Base-by-base conservation (phyloP, 1,284 basidiomycete genomes). In the Wolfiporia cocos region DNA sequence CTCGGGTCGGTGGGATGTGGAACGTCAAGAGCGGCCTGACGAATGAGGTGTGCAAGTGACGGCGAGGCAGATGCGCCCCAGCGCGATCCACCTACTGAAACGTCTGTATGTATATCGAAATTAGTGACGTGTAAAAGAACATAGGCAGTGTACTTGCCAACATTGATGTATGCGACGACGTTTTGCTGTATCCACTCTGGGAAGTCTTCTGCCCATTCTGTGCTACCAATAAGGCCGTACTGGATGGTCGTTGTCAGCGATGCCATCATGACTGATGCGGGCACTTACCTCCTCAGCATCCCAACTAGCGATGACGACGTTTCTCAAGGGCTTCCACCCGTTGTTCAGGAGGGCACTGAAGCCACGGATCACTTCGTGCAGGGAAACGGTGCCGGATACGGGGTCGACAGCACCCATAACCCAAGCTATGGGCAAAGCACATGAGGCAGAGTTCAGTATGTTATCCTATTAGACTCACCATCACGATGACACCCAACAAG, bases 191-290 rank as follows among this genome's bases (percentile, higher is more conserved):
- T 78, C 81, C 86, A 94, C 22, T 80, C 70, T 1, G 82, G 70
- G 59, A 93, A 95, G 61, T 95, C 91, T 65, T 95, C 92, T 5
- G 81, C 86, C 72, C 82, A 92, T 63, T 95, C 91, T 5, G 88
- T 92, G 52, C 81, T 84, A 10, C 92, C 92, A 34, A 96, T 69
- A 28, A 95, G 72, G 21, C 92, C 92, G 47, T 92, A 91, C 79
- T 90, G 47, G 9, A 43, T 24, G 23, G 5, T 46, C 12, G 7
- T 22, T 18, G 19, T 29, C 28, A 32, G 32, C n/a, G 24, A 6
- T 33, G 3, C n/a, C 5, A 7, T 15, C 10, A 2, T 20, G 23
- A 7, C 14, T 15, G 4, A 30, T 17, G 17, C 11, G 17, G 19
- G 4, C 9, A 35, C 58, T 33, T 34, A 83, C 80, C 73, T 93